Base-by-base conservation (phyloP, 768 basidiomycete species). In the Serendipita sp. region DNA sequence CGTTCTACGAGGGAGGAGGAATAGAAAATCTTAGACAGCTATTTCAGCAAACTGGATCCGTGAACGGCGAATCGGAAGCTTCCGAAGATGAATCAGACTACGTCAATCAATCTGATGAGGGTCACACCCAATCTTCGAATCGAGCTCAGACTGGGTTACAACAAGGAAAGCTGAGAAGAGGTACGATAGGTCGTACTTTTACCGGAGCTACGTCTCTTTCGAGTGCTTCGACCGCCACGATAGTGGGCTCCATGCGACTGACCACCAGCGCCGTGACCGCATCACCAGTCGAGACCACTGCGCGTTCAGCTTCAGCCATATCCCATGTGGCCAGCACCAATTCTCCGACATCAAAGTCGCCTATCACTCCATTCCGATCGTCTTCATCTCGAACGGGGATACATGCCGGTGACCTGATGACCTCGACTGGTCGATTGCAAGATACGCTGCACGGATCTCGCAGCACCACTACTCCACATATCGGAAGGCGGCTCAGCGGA, bases 1-100 rank as follows among this genome's bases (percentile, higher is more conserved):
- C 85, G 0, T 99, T 98, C 76, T 98, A 97, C 70, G 87, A 92
- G 73, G 85, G 87, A 7, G 91, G 91, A 3, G 95, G 96, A 3
- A 80, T 99, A 67, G 85, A 91, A 71, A 81, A 88, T 63, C 81
- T 99, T 2, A 83, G 96, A 18, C 88, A 93, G 66, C 84, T 91
- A n/a, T 97, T 98, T 70, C 87, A 88, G 68, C 82, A 80, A 28
- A 75, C 79, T 32, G 65, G 67, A 7, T 75, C 74, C 52, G 72
- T 79, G 44, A 28, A 23, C 18, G 30, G 28, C 18, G 65, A 66
- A 41, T 35, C 65, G 51, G 66, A 65, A 16, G 54, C 44, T 23
- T 38, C 56, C 13, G 66, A 67, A 28, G 64, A 56, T 28, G 41
- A 47, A 44, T 63, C 60, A 3, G 66, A 66, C 63, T 67, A 67